Evolutionary conservation across 352 stramenopile species (phyloP).

Genomic region (Globisporangium polare): DNA sequence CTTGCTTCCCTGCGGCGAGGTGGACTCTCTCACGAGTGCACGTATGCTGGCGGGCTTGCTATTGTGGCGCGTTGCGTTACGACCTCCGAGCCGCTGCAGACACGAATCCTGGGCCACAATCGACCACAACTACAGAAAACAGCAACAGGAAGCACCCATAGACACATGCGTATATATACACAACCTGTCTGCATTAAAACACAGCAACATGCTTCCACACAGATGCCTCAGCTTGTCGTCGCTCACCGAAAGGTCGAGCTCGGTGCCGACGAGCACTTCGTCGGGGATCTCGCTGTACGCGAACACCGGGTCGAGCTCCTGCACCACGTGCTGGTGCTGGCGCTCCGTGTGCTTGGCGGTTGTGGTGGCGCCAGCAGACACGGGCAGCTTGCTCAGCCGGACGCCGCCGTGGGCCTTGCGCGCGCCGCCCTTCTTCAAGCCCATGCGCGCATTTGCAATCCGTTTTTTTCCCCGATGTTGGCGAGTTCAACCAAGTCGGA

Average conservation of each 20-base stretch:
- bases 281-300: conserved; percentile 59
- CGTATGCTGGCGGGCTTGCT: background rate
- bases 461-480: background rate
- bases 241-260: conserved; percentile 60
- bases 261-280: conserved; percentile 50
- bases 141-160: background rate
- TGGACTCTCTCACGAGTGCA: background rate
- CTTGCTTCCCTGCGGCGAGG: background rate
- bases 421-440: conserved; percentile 28
- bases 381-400: conserved; percentile 35
- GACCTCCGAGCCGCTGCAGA: conserved; percentile 30
- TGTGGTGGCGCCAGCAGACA: background rate
- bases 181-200: no score
- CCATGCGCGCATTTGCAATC: conserved; percentile 16
- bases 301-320: conserved; percentile 41
- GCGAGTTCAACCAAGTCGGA: no score
- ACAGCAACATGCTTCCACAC: background rate
- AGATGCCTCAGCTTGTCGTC: background rate
- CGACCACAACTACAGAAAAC: conserved; percentile 50
- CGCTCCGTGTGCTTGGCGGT: background rate
- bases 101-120: conserved; percentile 62
- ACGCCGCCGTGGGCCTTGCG: conserved; percentile 44
- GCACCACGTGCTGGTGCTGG: conserved; percentile 15
- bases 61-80: background rate
- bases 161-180: background rate